Evolutionary conservation across 768 basidiomycete species (phyloP).

Genomic region (Austroboletus festivus): DNA sequence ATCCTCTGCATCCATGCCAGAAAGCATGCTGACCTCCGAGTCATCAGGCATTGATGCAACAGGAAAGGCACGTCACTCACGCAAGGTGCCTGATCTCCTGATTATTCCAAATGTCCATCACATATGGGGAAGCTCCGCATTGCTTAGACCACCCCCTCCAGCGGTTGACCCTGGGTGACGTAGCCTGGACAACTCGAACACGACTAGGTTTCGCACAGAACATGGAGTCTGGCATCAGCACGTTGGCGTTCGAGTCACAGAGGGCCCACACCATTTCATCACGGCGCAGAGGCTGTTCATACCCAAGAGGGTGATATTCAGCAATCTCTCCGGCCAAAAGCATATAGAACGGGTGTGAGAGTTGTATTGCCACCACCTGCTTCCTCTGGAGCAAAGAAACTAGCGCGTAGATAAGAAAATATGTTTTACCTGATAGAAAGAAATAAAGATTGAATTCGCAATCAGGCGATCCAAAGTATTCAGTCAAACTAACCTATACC

Average conservation of each 20-base stretch:
- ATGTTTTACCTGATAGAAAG: not conserved
- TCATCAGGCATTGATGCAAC: not conserved
- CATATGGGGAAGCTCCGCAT: too few relatives aligned
- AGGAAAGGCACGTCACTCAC: not conserved
- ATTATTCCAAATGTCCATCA: too few relatives aligned
- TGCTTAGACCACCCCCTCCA: too few relatives aligned
- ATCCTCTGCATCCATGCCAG: not conserved
- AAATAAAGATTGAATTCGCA: too few relatives aligned
- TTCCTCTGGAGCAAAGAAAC: not conserved
- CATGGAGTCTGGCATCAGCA: not conserved
- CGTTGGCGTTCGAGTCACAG: not conserved
- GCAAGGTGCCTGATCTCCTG: too few relatives aligned
- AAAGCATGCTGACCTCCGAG: not conserved
- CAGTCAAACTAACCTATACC: not conserved
- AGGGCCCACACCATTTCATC: not conserved
- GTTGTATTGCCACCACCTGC: not conserved
- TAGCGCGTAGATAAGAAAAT: not conserved
- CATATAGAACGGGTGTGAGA: not conserved
- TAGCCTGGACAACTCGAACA: too few relatives aligned
- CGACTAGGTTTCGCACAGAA: too few relatives aligned
- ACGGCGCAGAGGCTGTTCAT: not conserved
- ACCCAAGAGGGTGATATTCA: not conserved
- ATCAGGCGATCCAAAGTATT: not conserved
- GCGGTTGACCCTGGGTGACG: too few relatives aligned
- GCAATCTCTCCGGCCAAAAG: not conserved